Conservation (phyloP, 1,284 basidiomycete species). For the Fomitopsis schrenkii region DNA sequence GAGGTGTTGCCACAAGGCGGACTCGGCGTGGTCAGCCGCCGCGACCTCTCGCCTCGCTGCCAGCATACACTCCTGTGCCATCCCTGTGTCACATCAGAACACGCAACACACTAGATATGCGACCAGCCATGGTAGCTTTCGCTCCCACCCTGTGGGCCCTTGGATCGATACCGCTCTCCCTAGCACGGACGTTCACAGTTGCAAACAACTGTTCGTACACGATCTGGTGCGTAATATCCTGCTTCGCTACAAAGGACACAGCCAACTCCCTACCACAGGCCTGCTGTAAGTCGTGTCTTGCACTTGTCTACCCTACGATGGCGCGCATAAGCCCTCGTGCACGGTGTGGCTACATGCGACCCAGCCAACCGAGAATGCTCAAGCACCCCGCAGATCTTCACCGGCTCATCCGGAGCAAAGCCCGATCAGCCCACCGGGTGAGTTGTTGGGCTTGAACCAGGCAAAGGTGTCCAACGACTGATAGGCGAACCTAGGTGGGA, state of each 20-base stretch:
- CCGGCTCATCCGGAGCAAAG: slow-evolving; percentile 19
- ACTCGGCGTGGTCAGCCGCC: neutral
- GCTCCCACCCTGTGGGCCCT: neutral
- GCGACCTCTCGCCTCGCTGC: neutral
- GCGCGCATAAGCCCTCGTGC: slow-evolving; percentile 6
- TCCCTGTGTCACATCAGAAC: too few species aligned
- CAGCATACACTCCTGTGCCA: neutral
- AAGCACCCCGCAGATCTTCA: slow-evolving; percentile 18
- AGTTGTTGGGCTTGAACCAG: neutral
- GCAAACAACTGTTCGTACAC: slow-evolving; percentile 31
- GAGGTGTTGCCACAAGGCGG: neutral
- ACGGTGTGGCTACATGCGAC: neutral
- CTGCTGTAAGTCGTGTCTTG: slow-evolving; percentile 18
- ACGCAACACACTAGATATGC: neutral
- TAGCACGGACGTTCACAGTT: slow-evolving; percentile 26
- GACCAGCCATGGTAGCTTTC: neutral
- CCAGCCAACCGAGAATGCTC: neutral
- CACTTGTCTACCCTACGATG: too few species aligned
- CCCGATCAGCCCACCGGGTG: slow-evolving; percentile 26
- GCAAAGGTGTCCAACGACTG: neutral
- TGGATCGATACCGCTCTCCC: neutral
- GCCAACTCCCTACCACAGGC: slow-evolving; percentile 15
- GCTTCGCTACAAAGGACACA: neutral
- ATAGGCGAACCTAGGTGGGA: slow-evolving; percentile 24
- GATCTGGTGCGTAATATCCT: slow-evolving; percentile 24